Evolutionary conservation across 257 asterid species (phyloP).

Genomic region (Solanum verrucosum): DNA sequence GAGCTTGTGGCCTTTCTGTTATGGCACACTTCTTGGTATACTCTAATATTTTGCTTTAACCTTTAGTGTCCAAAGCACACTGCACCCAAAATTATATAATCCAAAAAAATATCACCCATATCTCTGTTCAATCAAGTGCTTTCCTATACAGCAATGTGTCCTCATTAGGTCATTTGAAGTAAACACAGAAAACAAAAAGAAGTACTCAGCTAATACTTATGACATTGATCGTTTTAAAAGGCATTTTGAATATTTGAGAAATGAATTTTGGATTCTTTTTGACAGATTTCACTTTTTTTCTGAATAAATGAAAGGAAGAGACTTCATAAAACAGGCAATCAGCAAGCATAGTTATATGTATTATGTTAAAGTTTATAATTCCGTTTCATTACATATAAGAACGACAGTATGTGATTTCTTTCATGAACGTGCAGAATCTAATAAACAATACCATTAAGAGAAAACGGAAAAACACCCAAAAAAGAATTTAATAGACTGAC

Average conservation of each 20-base stretch:
- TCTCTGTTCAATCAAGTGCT: slow-evolving; percentile 13
- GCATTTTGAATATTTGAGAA: background rate
- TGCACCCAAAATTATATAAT: slow-evolving; percentile 22
- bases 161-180: background rate
- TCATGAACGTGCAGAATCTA: background rate
- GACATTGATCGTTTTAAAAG: background rate
- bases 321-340: background rate
- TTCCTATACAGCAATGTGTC: slow-evolving; percentile 20
- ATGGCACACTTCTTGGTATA: slow-evolving; percentile 37
- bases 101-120: background rate
- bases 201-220: background rate
- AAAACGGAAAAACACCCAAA: background rate
- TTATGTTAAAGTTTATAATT: background rate
- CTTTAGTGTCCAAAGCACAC: slow-evolving; percentile 35
- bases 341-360: background rate
- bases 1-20: background rate
- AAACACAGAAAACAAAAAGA: background rate
- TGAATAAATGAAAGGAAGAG: background rate
- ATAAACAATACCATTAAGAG: background rate
- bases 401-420: background rate
- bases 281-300: background rate
- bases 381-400: background rate
- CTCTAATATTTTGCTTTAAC: slow-evolving; percentile 5
- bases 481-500: background rate
- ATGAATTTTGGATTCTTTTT: background rate